These are phyloP conservation scores for Venustampulla echinocandica DNA, from an alignment of 495 filamentous ascomycete genomes.

Conservation along the genomic window DNA sequence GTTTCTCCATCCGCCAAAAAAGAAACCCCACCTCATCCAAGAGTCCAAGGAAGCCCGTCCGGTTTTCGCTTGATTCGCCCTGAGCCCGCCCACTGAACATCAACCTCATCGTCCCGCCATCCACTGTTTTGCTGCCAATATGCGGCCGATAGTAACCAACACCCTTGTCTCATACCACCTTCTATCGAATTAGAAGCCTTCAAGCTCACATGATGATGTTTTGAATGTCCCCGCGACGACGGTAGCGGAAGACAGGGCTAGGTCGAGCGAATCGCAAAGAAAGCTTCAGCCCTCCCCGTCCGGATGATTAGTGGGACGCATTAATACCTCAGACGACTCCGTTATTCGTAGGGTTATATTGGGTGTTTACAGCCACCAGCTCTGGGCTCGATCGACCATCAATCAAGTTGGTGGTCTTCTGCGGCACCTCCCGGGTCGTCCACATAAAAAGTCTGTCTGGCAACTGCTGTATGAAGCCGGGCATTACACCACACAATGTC, in stretches of 20 bases:
- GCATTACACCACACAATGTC: too few species aligned
- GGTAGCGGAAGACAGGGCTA: neutral
- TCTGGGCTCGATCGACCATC: neutral
- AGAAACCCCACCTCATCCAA: too few species aligned
- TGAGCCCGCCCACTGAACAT: neutral
- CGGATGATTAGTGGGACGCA: slow-evolving; percentile 7
- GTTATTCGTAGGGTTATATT: neutral
- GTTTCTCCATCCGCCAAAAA: too few species aligned
- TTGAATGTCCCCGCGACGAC: neutral
- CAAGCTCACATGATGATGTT: too few species aligned
- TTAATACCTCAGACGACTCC: slow-evolving; percentile 16
- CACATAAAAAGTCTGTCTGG: neutral
- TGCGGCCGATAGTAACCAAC: neutral
- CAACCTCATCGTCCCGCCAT: neutral
- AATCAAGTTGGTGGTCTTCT: neutral
- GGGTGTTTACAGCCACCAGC: slow-evolving; percentile 12
- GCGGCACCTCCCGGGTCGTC: neutral
- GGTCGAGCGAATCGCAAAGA: neutral
- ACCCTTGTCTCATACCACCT: neutral
- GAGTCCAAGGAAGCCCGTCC: too few species aligned
- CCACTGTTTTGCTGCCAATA: neutral
- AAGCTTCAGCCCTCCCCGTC: neutral
- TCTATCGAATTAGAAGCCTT: neutral
- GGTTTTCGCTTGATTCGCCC: neutral
- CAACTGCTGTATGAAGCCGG: too few species aligned